These are phyloP conservation scores for maize (Zea mays) DNA, from an alignment of 176 grass and related monocot genomes.

Conservation along the genomic window DNA sequence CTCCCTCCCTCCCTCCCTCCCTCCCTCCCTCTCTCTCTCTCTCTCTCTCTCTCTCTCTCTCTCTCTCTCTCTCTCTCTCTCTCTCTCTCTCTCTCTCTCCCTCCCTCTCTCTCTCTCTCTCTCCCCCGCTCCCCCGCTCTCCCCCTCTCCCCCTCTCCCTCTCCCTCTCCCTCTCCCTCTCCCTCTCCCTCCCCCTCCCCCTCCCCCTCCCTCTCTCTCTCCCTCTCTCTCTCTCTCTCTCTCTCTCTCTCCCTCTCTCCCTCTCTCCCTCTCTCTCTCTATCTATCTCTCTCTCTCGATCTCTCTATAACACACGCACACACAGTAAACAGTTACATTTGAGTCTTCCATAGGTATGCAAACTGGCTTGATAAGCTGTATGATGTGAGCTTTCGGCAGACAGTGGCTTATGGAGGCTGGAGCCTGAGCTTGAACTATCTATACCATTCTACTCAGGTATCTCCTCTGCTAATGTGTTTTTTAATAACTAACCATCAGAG, in stretches of 20 bases:
- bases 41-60: neutral
- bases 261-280: neutral
- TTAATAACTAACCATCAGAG: neutral
- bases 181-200: neutral
- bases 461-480: conserved; percentile 19
- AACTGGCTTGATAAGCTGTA: conserved; percentile 87
- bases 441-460: conserved; percentile 97
- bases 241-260: neutral
- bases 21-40: neutral
- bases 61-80: neutral
- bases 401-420: conserved; percentile 92
- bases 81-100: neutral
- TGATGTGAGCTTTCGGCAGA: conserved; percentile 86
- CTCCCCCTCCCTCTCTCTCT: neutral
- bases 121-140: neutral
- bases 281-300: neutral
- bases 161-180: neutral
- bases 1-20: neutral
- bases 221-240: neutral
- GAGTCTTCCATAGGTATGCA: conserved; percentile 56
- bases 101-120: neutral
- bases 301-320: neutral
- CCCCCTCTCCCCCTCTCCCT: neutral
- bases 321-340: conserved; percentile 25
- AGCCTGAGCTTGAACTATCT: conserved; percentile 97